A percentile compares a stretch with the other conserved stretches of the same genome.
Evolutionary conservation across 1,284 basidiomycete species (phyloP).

Genomic region (Psilocybe mexicana): DNA sequence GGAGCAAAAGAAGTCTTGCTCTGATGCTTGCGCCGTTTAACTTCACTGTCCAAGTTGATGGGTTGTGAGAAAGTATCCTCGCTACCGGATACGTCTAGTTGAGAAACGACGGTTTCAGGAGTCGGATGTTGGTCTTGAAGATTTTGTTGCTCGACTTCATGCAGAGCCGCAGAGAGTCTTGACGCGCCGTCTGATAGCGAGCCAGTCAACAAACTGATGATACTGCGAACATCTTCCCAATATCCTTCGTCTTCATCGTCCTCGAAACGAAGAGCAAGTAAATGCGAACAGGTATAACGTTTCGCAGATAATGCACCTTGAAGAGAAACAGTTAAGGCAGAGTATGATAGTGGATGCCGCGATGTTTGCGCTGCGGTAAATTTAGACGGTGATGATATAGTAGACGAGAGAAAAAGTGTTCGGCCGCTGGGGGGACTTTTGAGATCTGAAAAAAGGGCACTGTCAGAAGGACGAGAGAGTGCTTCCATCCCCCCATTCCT

Average conservation of each 20-base stretch:
- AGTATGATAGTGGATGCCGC: conserved; percentile 65
- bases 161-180: conserved; percentile 59
- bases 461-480: conserved; percentile 34
- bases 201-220: conserved; percentile 66
- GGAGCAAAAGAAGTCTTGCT: conserved; percentile 60
- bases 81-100: conserved; percentile 2
- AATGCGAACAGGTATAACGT: conserved; percentile 73
- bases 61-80: conserved; percentile 5
- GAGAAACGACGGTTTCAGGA: conserved; percentile 27
- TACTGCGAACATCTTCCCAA: conserved; percentile 78
- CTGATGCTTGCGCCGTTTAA: conserved; percentile 11
- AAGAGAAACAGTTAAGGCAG: conserved; percentile 58
- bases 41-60: conserved; percentile 19
- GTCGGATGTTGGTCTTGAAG: conserved; percentile 50
- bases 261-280: conserved; percentile 71
- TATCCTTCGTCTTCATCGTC: conserved; percentile 67
- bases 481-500: conserved; percentile 50
- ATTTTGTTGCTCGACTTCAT: conserved; percentile 51
- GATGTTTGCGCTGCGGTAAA: conserved; percentile 62
- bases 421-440: conserved; percentile 19
- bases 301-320: conserved; percentile 66
- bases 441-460: conserved; percentile 13
- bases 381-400: conserved; percentile 46
- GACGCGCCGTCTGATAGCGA: conserved; percentile 64
- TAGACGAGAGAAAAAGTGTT: conserved; percentile 27